Evolutionary conservation across 495 filamentous ascomycete genomes (phyloP).

Genomic region (Aspergillus wentii): DNA sequence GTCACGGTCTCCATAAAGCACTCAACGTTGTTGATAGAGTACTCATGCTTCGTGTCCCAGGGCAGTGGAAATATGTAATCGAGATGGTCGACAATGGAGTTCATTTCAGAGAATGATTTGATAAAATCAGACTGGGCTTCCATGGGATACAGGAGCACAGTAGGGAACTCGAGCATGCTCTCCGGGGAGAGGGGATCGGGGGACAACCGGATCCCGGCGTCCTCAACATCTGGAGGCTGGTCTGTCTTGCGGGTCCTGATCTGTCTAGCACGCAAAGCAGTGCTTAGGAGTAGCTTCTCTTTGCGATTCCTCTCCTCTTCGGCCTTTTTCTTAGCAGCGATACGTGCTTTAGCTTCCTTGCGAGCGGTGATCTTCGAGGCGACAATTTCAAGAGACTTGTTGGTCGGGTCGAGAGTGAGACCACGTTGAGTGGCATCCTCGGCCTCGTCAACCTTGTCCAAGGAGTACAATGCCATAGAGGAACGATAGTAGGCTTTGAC

Average conservation of each 20-base stretch:
- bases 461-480: slow-evolving; percentile 64
- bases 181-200: slow-evolving; percentile 70
- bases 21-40: slow-evolving; percentile 61
- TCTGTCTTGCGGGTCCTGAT: slow-evolving; percentile 63
- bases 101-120: slow-evolving; percentile 73
- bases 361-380: slow-evolving; percentile 50
- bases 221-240: slow-evolving; percentile 79
- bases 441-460: slow-evolving; percentile 70
- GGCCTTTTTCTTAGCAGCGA: slow-evolving; percentile 33
- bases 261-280: slow-evolving; percentile 69
- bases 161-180: slow-evolving; percentile 68
- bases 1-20: slow-evolving; percentile 80
- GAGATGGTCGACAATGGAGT: slow-evolving; percentile 65
- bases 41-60: slow-evolving; percentile 76
- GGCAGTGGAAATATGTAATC: slow-evolving; percentile 73
- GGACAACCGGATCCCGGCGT: slow-evolving; percentile 59
- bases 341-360: slow-evolving; percentile 32
- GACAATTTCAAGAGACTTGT: slow-evolving; percentile 51
- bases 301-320: slow-evolving; percentile 50
- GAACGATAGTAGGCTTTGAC: slow-evolving; percentile 89
- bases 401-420: slow-evolving; percentile 58
- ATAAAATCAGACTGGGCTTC: slow-evolving; percentile 82
- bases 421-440: slow-evolving; percentile 69
- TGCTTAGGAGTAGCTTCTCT: slow-evolving; percentile 54
- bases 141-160: slow-evolving; percentile 77